These are phyloP conservation scores for Globisporangium parvum DNA, from an alignment of 352 stramenopile genomes.

Conservation along the genomic window DNA sequence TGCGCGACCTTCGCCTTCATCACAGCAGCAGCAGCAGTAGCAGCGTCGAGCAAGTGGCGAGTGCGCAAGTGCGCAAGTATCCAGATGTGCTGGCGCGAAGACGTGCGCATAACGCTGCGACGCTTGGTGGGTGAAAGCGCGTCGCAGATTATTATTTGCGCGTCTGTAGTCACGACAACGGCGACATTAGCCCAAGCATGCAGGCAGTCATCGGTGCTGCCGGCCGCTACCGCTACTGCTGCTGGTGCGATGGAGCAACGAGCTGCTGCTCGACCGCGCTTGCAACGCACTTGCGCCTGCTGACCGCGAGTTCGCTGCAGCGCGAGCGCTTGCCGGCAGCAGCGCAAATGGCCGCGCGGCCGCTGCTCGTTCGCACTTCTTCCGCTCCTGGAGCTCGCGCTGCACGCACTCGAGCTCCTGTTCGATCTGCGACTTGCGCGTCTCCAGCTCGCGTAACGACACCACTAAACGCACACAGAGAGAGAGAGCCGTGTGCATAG, in stretches of 20 bases:
- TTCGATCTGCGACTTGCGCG: slow-evolving; percentile 47
- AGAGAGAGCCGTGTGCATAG: no score
- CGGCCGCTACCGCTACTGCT: not conserved
- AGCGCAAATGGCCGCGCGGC: slow-evolving; percentile 11
- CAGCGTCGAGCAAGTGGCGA: not conserved
- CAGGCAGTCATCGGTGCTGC: slow-evolving; percentile 4
- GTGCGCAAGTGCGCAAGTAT: no score
- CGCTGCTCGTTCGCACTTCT: not conserved
- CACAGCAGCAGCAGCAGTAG: not conserved
- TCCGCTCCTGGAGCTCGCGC: slow-evolving; percentile 10
- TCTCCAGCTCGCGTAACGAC: slow-evolving; percentile 49
- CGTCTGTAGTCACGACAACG: not conserved
- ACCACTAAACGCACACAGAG: slow-evolving; percentile 17
- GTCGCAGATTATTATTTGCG: not conserved
- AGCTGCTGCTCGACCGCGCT: not conserved
- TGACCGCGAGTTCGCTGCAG: not conserved
- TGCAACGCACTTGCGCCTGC: not conserved
- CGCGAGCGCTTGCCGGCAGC: slow-evolving; percentile 9
- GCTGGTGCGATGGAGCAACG: not conserved
- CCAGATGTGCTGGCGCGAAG: no score
- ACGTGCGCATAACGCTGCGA: no score
- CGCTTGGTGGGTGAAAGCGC: no score
- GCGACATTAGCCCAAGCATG: no score
- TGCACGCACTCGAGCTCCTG: slow-evolving; percentile 17
- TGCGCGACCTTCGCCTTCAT: slow-evolving; percentile 72